These are phyloP conservation scores for Phytophthora nicotianae DNA, from an alignment of 352 stramenopile genomes.

Conservation along the genomic window DNA sequence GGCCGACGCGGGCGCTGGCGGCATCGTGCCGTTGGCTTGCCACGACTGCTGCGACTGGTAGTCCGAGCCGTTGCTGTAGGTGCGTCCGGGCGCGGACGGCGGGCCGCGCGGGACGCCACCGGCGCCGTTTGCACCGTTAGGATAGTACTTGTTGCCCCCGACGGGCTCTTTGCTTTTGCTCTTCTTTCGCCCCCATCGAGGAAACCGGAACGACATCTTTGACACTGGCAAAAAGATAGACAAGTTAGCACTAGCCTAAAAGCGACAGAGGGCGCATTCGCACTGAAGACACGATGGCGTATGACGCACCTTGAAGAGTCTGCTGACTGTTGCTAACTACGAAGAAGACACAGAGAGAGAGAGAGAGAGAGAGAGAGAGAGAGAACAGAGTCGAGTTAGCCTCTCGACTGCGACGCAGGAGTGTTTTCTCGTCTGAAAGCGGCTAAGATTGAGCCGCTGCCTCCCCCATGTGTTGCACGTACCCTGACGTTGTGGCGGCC, in stretches of 20 bases:
- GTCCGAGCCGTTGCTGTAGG: constrained; percentile 50
- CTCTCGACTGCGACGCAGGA: background rate
- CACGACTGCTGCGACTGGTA: constrained; percentile 38
- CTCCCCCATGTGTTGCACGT: constrained; percentile 2
- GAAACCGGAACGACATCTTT: constrained; percentile 77
- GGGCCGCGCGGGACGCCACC: constrained; percentile 33
- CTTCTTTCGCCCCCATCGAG: constrained; percentile 78
- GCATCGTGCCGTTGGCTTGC: constrained; percentile 28
- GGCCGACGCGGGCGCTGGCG: constrained; percentile 23
- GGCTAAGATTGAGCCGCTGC: constrained; percentile 8
- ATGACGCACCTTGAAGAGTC: constrained; percentile 11
- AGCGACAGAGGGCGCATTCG: constrained; percentile 3
- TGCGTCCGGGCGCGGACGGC: constrained; percentile 50
- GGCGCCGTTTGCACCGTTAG: constrained; percentile 15
- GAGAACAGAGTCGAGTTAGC: constrained; percentile 9
- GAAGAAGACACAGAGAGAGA: constrained; percentile 8
- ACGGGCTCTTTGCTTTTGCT: constrained; percentile 51
- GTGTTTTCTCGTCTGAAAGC: constrained; percentile 19
- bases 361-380: constrained; percentile 2
- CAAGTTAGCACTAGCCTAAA: constrained; percentile 10
- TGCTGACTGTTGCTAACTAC: constrained; percentile 10
- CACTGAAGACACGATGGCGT: background rate
- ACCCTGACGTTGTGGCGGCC: constrained; percentile 6
- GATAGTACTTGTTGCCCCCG: constrained; percentile 51
- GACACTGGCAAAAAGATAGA: constrained; percentile 5